These are phyloP conservation scores for Salmacisia buchloeana DNA, from an alignment of 1,284 basidiomycete genomes.

Conservation along the genomic window DNA sequence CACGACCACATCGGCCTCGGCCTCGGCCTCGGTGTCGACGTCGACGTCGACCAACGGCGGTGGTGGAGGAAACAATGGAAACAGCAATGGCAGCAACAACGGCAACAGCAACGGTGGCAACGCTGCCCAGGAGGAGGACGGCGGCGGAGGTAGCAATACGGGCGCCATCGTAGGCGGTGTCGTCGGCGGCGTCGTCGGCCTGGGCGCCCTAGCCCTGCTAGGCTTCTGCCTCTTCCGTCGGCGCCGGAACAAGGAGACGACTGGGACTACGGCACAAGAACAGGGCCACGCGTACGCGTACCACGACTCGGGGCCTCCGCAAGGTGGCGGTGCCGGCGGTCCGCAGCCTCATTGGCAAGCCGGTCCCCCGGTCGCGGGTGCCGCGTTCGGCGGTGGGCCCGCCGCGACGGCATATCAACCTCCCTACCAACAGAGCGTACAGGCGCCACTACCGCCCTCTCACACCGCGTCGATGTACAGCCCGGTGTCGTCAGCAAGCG, in stretches of 20 bases:
- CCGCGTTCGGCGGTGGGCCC: neutral
- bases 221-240: constrained; percentile 21
- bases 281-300: constrained; percentile 11
- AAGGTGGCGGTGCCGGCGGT: neutral
- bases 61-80: too few species aligned
- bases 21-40: neutral
- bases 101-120: neutral
- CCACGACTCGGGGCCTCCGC: neutral
- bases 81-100: neutral
- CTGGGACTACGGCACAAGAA: too few species aligned
- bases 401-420: neutral
- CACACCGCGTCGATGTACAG: neutral
- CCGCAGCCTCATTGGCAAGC: too few species aligned
- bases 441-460: too few species aligned
- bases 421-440: neutral
- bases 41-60: neutral
- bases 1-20: neutral
- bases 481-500: neutral
- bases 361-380: too few species aligned
- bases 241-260: constrained; percentile 17
- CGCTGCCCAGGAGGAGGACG: neutral
- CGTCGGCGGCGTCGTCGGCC: constrained; percentile 24
- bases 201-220: constrained; percentile 17
- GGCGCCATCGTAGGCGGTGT: constrained; percentile 34
- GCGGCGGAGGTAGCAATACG: constrained; percentile 11